A percentile compares a stretch with the other conserved stretches of the same genome.
These are phyloP conservation scores for Maudiozyma bulderi DNA, from an alignment of 805 yeast genomes.

Conservation along the genomic window DNA sequence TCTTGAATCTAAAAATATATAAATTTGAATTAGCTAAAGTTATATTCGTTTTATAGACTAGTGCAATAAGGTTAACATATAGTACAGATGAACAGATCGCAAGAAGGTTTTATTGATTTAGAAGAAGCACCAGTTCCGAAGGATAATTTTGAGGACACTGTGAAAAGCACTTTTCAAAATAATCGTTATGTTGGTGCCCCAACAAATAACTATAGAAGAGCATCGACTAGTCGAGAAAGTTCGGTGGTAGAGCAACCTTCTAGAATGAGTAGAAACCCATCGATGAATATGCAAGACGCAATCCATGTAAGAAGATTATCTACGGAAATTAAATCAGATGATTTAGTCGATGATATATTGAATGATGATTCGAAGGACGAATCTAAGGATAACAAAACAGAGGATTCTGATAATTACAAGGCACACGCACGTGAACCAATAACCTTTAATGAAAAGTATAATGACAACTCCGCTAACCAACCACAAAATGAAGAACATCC, in stretches of 20 bases:
- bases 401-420: background rate
- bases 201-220: constrained; percentile 2
- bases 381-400: too few relatives aligned
- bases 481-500: background rate
- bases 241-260: background rate
- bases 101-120: constrained; percentile 2
- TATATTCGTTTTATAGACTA: too few relatives aligned
- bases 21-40: too few relatives aligned
- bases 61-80: too few relatives aligned
- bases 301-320: constrained; percentile 5
- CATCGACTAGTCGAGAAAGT: background rate
- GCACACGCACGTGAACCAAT: background rate
- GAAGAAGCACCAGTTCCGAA: constrained; percentile 6
- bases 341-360: background rate
- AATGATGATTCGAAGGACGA: background rate
- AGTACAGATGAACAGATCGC: background rate
- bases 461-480: background rate
- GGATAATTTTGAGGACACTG: constrained; percentile 4
- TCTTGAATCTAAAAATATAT: too few relatives aligned
- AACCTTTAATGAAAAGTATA: background rate
- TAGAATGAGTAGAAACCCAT: background rate
- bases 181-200: constrained; percentile 1
- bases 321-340: constrained; percentile 1
- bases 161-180: constrained; percentile 2
- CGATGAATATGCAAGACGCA: constrained; percentile 1